Conservation (phyloP, 371 early-diverging fungal species). For the Mortierella sp. region DNA sequence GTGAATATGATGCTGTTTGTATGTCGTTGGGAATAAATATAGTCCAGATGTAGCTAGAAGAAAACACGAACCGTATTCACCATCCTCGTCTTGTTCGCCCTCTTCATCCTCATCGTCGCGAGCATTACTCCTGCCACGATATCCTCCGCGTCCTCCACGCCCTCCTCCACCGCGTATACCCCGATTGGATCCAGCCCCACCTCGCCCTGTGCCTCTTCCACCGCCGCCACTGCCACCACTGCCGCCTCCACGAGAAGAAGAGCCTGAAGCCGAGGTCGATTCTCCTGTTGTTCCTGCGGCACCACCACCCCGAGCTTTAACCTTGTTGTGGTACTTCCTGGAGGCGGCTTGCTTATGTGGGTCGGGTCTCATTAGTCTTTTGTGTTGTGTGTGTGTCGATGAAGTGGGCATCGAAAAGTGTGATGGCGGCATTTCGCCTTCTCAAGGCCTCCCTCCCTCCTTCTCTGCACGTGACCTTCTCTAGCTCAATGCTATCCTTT, state of each 20-base stretch:
- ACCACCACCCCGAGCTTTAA: slow-evolving; percentile 32
- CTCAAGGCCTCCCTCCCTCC: neutral
- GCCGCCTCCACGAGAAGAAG: slow-evolving; percentile 14
- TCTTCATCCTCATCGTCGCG: slow-evolving; percentile 7
- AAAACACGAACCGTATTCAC: slow-evolving; percentile 13
- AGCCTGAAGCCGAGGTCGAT: slow-evolving; percentile 7
- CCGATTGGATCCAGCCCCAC: neutral
- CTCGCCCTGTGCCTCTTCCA: slow-evolving; percentile 14
- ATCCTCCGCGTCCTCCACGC: slow-evolving; percentile 30
- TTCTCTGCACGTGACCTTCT: neutral
- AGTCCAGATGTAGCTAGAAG: neutral
- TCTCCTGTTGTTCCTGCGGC: slow-evolving; percentile 18
- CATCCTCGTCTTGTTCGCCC: slow-evolving; percentile 12
- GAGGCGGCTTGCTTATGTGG: slow-evolving; percentile 57
- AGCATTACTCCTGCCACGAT: slow-evolving; percentile 13
- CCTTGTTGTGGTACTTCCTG: slow-evolving; percentile 52
- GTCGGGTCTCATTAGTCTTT: slow-evolving; percentile 46
- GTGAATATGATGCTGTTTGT: neutral
- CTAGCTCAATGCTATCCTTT: neutral
- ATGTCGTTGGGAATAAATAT: neutral
- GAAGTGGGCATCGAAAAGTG: neutral
- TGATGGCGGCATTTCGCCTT: neutral
- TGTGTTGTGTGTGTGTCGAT: neutral
- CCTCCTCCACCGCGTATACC: slow-evolving; percentile 18
- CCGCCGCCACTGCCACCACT: neutral